These are phyloP conservation scores for Paecilomyces sp. DNA, from an alignment of 2,329 filamentous ascomycete species.

Conservation along the genomic window DNA sequence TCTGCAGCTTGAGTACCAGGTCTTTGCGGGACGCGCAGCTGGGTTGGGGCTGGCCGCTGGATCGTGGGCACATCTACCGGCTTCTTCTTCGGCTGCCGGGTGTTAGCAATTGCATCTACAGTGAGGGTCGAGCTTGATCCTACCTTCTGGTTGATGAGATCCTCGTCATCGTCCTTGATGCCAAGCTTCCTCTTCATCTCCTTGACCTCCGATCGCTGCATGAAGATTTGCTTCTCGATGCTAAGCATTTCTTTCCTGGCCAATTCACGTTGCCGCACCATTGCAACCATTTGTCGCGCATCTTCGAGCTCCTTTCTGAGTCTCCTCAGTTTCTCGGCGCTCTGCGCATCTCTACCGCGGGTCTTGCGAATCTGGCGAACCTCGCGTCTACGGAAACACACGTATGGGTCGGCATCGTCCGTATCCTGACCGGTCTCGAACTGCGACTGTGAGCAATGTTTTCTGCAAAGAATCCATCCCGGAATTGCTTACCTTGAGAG, in stretches of 20 bases:
- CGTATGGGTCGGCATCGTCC: slow-evolving; percentile 93
- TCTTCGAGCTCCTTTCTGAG: slow-evolving; percentile 86
- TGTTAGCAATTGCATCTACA: slow-evolving; percentile 34
- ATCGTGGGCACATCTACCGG: slow-evolving; percentile 52
- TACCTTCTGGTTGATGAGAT: slow-evolving; percentile 91
- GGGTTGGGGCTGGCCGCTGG: slow-evolving; percentile 56
- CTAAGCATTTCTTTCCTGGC: slow-evolving; percentile 70
- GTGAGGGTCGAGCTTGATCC: slow-evolving; percentile 24
- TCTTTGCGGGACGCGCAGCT: slow-evolving; percentile 63
- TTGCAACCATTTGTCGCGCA: slow-evolving; percentile 69
- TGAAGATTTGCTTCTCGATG: slow-evolving; percentile 70
- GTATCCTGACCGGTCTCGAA: slow-evolving; percentile 91
- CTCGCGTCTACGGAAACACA: slow-evolving; percentile 94
- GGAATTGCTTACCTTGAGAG: slow-evolving; percentile 56
- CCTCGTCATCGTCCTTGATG: slow-evolving; percentile 89
- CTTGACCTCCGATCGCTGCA: slow-evolving; percentile 75
- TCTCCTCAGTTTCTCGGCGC: slow-evolving; percentile 88
- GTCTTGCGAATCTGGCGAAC: slow-evolving; percentile 93
- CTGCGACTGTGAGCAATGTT: slow-evolving; percentile 22
- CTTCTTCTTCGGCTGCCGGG: slow-evolving; percentile 63
- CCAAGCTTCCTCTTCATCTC: slow-evolving; percentile 79
- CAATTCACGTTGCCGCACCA: slow-evolving; percentile 73
- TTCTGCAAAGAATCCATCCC: not conserved
- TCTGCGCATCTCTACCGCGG: slow-evolving; percentile 84
- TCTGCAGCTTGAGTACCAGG: slow-evolving; percentile 68